Evolutionary conservation across 345 rosid genomes (phyloP), one percentile per base, ranked within the genome.

Genomic region (Firmiana major): DNA sequence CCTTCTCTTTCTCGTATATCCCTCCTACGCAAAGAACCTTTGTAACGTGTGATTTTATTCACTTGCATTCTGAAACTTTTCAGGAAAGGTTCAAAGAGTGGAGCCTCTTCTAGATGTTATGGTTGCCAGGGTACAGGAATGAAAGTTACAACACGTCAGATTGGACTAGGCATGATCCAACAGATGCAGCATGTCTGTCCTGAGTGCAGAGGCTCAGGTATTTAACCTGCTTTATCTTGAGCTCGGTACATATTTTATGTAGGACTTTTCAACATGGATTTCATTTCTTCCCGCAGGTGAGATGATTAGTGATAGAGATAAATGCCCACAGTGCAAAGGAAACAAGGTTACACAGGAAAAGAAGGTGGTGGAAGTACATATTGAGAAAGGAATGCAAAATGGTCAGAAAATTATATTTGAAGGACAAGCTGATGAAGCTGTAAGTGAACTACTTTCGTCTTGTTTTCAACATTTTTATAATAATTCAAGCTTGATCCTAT

Each of bases 351-450:
- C 65, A 54, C 87, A 83, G 45, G 92, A 90, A 71, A 90, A 86
- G 87, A 90, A 77, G 85, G 89, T 83, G 53, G 51, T 86, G 34
- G 90, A 88, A 60, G 94, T 88, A 59, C 82, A 82, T 67, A 81
- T 88, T 12, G 94, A 90, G 79, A 90, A 83, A 75, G 94, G 94
- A 19, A 90, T 90, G 94, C 85, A 72, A 28, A 63, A 85, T 74
- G 86, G 84, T 22, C 87, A 88, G 69, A 90, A 87, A 73, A 81
- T 88, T 26, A 81, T 69, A 46, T 87, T 88, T 5, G 81, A 79
- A 12, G 89, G 94, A 21, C 87, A 88, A 78, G 92, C 92, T 79
- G 90, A 90, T 81, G 89, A 88, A 80, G 89, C 92, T 48, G 93
- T 86, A 85, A 82, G 90, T n/a, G 17, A 68, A 49, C 11, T 71